Conservation (phyloP, 306 rosid genomes). For the Prunus campanulata region DNA sequence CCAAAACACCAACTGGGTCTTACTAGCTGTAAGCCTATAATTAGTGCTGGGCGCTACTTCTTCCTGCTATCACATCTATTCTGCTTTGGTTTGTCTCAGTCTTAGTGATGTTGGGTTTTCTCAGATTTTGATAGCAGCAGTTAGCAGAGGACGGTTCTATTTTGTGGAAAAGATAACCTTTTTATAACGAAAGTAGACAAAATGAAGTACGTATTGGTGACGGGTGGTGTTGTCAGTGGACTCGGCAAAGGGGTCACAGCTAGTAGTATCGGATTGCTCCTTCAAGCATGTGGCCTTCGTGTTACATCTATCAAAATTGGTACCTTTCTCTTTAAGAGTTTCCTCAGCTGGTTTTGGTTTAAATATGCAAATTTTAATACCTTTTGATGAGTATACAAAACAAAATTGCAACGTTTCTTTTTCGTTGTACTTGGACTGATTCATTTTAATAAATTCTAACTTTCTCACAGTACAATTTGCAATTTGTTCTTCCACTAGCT, state of each 20-base stretch:
- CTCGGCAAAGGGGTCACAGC: slow-evolving; percentile 95
- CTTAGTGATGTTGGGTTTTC: slow-evolving; percentile 34
- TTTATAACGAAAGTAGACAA: slow-evolving; percentile 14
- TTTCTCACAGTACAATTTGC: neutral
- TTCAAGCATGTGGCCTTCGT: slow-evolving; percentile 80
- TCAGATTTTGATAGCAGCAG: slow-evolving; percentile 43
- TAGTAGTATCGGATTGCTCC: slow-evolving; percentile 77
- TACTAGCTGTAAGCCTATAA: slow-evolving; percentile 1
- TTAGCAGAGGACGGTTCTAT: slow-evolving; percentile 26
- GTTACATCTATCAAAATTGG: slow-evolving; percentile 91
- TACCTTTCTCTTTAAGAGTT: slow-evolving; percentile 24
- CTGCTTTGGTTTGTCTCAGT: slow-evolving; percentile 16
- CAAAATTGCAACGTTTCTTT: neutral
- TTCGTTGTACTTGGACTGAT: neutral
- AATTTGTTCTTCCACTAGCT: neutral
- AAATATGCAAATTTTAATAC: neutral
- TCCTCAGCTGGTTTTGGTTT: neutral
- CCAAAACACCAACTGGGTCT: slow-evolving; percentile 39
- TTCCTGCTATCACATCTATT: slow-evolving; percentile 12
- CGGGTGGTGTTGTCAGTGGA: slow-evolving; percentile 95
- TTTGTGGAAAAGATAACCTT: neutral
- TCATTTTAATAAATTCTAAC: neutral
- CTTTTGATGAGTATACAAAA: neutral
- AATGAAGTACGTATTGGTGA: slow-evolving; percentile 89
- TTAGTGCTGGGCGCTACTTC: slow-evolving; percentile 14